A percentile compares a stretch with the other conserved stretches of the same genome.
These are phyloP conservation scores for Trypanosoma platydactyli DNA, from an alignment of 208 protist species.

Conservation along the genomic window DNA sequence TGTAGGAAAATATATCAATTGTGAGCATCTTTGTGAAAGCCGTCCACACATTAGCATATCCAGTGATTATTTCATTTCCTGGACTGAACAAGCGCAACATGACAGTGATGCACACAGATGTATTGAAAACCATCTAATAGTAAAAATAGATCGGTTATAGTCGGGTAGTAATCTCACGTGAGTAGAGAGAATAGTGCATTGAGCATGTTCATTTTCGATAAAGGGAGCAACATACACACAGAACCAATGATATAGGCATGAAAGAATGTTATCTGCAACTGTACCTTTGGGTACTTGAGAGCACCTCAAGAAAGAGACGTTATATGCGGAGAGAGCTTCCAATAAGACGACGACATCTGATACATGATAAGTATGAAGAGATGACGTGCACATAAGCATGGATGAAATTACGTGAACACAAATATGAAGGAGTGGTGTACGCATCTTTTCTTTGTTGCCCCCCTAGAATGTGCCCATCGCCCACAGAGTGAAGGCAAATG, in stretches of 20 bases:
- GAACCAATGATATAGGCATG: slow-evolving; percentile 19
- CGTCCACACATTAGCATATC: slow-evolving; percentile 1
- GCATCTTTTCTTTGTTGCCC: slow-evolving; percentile 14
- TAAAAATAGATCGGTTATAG: background rate
- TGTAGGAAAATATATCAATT: slow-evolving; percentile 27
- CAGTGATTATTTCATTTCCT: slow-evolving; percentile 11
- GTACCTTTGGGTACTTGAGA: slow-evolving; percentile 12
- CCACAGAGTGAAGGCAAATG: slow-evolving; percentile 18
- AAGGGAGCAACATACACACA: slow-evolving; percentile 13
- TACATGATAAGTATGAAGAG: slow-evolving; percentile 12
- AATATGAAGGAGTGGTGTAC: slow-evolving; percentile 25
- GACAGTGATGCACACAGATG: slow-evolving; percentile 9
- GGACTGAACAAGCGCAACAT: slow-evolving; percentile 23
- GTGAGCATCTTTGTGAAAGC: slow-evolving; percentile 19
- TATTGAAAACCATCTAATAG: slow-evolving; percentile 16
- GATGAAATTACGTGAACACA: slow-evolving; percentile 28
- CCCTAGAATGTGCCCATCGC: slow-evolving; percentile 15
- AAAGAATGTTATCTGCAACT: slow-evolving; percentile 12
- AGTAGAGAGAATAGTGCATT: slow-evolving; percentile 10
- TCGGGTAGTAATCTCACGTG: slow-evolving; percentile 14
- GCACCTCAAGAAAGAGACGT: slow-evolving; percentile 5
- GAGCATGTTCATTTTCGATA: slow-evolving; percentile 1
- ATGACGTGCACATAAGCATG: slow-evolving; percentile 11
- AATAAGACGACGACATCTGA: slow-evolving; percentile 30
- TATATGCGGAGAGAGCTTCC: slow-evolving; percentile 5